Percentiles rank a stretch among this genome's conserved stretches.
These are phyloP conservation scores for Colletotrichum agaves DNA, from an alignment of 2,329 filamentous ascomycete genomes.

Conservation along the genomic window DNA sequence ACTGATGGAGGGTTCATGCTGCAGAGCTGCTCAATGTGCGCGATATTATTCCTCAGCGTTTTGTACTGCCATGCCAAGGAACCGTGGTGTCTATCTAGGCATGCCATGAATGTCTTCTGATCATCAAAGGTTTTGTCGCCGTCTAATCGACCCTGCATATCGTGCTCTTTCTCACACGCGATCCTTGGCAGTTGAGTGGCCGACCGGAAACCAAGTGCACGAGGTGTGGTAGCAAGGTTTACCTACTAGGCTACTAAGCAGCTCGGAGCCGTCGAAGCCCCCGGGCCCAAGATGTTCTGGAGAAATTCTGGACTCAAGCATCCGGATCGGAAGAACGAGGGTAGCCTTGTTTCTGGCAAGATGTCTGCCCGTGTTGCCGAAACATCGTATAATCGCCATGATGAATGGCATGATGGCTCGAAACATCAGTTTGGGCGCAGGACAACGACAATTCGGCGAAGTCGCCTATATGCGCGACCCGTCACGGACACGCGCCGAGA, in stretches of 20 bases:
- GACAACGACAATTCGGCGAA: conserved; percentile 2
- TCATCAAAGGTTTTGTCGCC: conserved; percentile 7
- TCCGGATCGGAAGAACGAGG: conserved; percentile 9
- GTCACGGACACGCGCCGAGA: conserved; percentile 7
- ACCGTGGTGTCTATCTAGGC: conserved; percentile 18
- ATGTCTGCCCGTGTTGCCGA: conserved; percentile 13
- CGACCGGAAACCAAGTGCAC: conserved; percentile 19
- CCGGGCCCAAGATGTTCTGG: conserved; percentile 17
- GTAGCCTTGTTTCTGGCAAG: conserved; percentile 14
- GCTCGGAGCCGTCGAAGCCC: conserved; percentile 16
- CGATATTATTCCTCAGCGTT: conserved; percentile 16
- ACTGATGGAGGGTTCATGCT: conserved; percentile 7
- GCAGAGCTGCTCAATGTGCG: conserved; percentile 12
- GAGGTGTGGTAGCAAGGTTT: conserved; percentile 15
- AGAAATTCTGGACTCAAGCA: conserved; percentile 27
- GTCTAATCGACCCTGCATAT: background rate
- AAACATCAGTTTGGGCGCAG: conserved; percentile 27
- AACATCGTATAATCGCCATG: conserved; percentile 25
- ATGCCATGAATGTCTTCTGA: conserved; percentile 17
- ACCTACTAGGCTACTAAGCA: conserved; percentile 19
- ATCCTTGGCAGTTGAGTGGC: conserved; percentile 1
- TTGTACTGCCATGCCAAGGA: conserved; percentile 21
- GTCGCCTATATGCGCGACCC: conserved; percentile 11
- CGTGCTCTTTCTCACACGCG: background rate
- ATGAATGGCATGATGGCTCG: conserved; percentile 32